Base-by-base conservation (phyloP, 2,329 filamentous ascomycete genomes). In the Exserohilum turcica region DNA sequence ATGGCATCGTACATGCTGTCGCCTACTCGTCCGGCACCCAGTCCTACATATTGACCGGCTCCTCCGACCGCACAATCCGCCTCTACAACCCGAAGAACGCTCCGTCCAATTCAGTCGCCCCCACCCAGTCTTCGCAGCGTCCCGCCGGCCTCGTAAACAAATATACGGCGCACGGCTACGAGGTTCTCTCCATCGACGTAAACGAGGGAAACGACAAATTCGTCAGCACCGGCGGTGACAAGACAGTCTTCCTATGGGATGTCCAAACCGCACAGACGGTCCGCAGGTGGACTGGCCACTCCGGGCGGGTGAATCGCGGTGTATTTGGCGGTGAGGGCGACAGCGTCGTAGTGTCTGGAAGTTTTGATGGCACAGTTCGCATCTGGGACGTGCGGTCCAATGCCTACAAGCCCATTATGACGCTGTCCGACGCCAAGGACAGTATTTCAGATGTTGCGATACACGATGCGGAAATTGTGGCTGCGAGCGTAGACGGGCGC, bases 161-260 rank as follows among this genome's bases (percentile, higher is more conserved):
- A 31, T 99, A 96, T 78, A 80, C 86, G 31, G 91, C 90, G 2
- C 94, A 99, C 76, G 92, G 91, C 62, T 96, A 99, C 78, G 89
- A 92, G 64, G 89, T 99, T 6, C 86, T 97, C 55, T 89, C 90
- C 61, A 81, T 99, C 33, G 81, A 84, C 46, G 88, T 97, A 43
- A 74, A 79, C 15, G 70, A 79, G 19, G 88, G 91, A 77, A 99
- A 99, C 75, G 84, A 91, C 61, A 86, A 86, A 37, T 97, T 99
- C 74, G 88, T 87, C 8, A 92, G 88, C n/a, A 84, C 86, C 1
- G 94, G 94, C 62, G 94, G 94, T 54, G 94, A 99, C 78, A 90
- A 93, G 64, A 82, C 84, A 56, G 91, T 96, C 0, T 97, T 97
- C 71, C 81, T 97, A 5, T 97, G 94, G 94, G 94, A 99, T 75